These are phyloP conservation scores for Pouteria glomerata DNA, from an alignment of 148 eudicot species.

Conservation along the genomic window DNA sequence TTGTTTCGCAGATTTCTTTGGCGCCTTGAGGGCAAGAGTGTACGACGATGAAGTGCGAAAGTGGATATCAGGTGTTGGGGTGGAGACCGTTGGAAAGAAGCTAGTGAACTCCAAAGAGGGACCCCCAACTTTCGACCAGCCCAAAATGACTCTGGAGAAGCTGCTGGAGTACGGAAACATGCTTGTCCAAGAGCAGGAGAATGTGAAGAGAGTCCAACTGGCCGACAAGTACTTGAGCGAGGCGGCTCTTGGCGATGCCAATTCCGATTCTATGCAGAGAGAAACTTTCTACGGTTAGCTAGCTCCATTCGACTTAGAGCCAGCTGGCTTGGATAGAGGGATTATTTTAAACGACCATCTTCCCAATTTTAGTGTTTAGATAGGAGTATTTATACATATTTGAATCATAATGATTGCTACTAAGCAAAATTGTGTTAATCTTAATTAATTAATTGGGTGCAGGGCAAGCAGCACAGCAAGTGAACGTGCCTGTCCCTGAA, in stretches of 20 bases:
- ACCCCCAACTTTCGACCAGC: too few relatives aligned
- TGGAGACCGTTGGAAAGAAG: conserved; percentile 64
- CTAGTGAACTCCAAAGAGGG: too few relatives aligned
- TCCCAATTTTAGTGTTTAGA: too few relatives aligned
- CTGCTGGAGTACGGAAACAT: conserved; percentile 75
- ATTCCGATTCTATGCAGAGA: conserved; percentile 53
- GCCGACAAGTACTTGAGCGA: conserved; percentile 86
- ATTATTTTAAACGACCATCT: too few relatives aligned
- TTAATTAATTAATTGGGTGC: conserved; percentile 8
- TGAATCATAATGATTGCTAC: too few relatives aligned
- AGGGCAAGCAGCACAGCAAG: conserved; percentile 85
- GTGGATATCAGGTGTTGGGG: conserved; percentile 50
- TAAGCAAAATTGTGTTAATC: too few relatives aligned
- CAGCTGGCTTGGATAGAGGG: too few relatives aligned
- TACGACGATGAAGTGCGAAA: conserved; percentile 82
- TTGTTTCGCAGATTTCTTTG: conserved; percentile 67
- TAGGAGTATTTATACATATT: too few relatives aligned
- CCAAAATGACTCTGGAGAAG: too few relatives aligned
- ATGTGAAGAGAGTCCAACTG: too few relatives aligned
- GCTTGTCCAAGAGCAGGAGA: conserved; percentile 88
- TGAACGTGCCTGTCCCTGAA: conserved; percentile 56
- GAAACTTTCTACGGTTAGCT: conserved; percentile 71
- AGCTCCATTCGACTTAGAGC: conserved; percentile 1
- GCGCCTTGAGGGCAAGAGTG: too few relatives aligned
- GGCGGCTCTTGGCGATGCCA: too few relatives aligned